Conservation (phyloP, 371 early-diverging fungal genomes). For the Mucor lusitanicus region DNA sequence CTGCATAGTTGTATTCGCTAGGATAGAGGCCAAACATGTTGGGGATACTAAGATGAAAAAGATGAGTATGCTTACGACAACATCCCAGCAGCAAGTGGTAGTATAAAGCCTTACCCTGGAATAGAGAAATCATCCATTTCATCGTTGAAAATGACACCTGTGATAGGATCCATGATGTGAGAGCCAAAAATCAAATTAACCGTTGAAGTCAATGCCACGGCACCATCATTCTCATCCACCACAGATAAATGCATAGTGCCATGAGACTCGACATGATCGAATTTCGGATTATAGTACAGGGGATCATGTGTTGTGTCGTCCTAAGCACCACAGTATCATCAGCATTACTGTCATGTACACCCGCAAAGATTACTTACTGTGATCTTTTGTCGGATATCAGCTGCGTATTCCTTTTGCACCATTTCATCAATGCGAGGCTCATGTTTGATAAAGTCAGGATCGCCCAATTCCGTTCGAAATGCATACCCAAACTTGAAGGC, state of each 20-base stretch:
- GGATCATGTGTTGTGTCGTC: constrained; percentile 44
- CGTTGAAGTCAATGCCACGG: constrained; percentile 94
- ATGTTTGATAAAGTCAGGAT: constrained; percentile 72
- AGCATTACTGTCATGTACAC: too few relatives aligned
- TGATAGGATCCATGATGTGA: constrained; percentile 85
- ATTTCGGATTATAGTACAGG: constrained; percentile 78
- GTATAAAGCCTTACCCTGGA: constrained; percentile 71
- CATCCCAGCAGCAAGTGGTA: too few relatives aligned
- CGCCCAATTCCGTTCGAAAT: constrained; percentile 81
- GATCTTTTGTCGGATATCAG: constrained; percentile 66
- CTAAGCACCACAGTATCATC: too few relatives aligned
- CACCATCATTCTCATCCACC: constrained; percentile 82
- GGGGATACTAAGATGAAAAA: constrained; percentile 38
- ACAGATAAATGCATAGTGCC: constrained; percentile 98
- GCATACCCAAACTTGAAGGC: constrained; percentile 92
- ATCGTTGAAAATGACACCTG: constrained; percentile 98
- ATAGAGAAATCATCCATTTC: constrained; percentile 99
- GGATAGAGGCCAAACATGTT: constrained; percentile 88
- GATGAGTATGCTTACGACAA: neutral
- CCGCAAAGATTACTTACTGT: constrained; percentile 40
- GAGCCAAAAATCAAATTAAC: constrained; percentile 96
- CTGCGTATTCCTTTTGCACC: constrained; percentile 70
- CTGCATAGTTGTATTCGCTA: constrained; percentile 82
- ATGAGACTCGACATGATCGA: constrained; percentile 80
- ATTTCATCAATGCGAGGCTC: constrained; percentile 59